Percentiles rank a stretch among this genome's conserved stretches.
These are phyloP conservation scores for Debaryomyces singareniensis DNA, from an alignment of 1,139 yeast genomes.

Conservation along the genomic window DNA sequence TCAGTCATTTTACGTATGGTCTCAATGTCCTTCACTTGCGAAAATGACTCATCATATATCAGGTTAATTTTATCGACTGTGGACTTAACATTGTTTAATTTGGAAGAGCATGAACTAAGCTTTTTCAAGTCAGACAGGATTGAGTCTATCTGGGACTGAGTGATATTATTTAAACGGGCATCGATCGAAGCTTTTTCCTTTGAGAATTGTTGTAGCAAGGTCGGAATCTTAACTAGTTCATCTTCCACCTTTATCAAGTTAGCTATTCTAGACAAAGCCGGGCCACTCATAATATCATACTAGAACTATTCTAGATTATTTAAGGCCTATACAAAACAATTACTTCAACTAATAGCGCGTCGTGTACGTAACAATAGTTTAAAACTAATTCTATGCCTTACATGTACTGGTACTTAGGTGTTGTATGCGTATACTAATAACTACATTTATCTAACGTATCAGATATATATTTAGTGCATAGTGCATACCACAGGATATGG, in stretches of 20 bases:
- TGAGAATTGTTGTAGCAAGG: constrained; percentile 51
- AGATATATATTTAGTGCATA: too few relatives aligned
- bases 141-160: constrained; percentile 53
- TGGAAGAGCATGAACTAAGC: constrained; percentile 29
- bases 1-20: constrained; percentile 56
- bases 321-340: too few relatives aligned
- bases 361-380: too few relatives aligned
- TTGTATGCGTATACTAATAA: too few relatives aligned
- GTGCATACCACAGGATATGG: too few relatives aligned
- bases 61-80: constrained; percentile 56
- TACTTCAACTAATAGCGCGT: too few relatives aligned
- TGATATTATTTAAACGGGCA: constrained; percentile 57
- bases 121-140: constrained; percentile 35
- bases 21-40: constrained; percentile 50
- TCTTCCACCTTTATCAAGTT: constrained; percentile 44
- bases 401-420: too few relatives aligned
- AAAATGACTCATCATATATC: constrained; percentile 47
- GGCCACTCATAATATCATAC: constrained; percentile 27
- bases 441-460: too few relatives aligned
- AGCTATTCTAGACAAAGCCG: constrained; percentile 39
- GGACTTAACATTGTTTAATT: constrained; percentile 43
- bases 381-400: too few relatives aligned
- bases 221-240: constrained; percentile 52
- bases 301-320: too few relatives aligned
- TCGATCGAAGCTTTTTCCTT: constrained; percentile 74